phyloP scores from a whole-genome alignment of 768 basidiomycete species.

The Sarcodon aspratus region DNA sequence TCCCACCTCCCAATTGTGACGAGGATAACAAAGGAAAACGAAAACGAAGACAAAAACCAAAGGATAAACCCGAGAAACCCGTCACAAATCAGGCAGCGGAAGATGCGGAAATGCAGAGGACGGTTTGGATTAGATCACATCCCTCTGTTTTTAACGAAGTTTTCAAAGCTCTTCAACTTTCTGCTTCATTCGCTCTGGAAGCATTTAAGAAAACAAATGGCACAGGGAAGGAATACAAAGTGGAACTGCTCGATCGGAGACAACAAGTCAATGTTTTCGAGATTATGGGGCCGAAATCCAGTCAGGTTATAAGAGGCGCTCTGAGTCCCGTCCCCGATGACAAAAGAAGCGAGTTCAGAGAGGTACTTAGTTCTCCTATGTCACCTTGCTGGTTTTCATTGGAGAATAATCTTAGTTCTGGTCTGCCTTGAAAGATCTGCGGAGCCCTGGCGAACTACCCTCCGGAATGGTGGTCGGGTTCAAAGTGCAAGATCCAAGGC shows the following conservation, averaged over 20 bases:
- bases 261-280: conserved; percentile 75
- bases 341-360: conserved; percentile 41
- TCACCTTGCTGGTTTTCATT: not conserved
- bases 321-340: conserved; percentile 38
- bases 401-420: conserved; percentile 42
- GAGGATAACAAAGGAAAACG: not conserved
- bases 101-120: conserved; percentile 19
- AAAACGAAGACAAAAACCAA: conserved; percentile 18
- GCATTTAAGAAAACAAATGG: conserved; percentile 11
- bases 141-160: conserved; percentile 57
- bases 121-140: conserved; percentile 72
- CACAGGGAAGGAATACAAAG: conserved; percentile 17
- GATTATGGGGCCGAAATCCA: conserved; percentile 67
- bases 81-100: conserved; percentile 4
- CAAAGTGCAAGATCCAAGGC: conserved; percentile 74
- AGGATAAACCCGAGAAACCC: conserved; percentile 15
- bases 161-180: conserved; percentile 35
- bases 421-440: conserved; percentile 45
- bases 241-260: conserved; percentile 65
- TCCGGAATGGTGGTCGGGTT: conserved; percentile 71
- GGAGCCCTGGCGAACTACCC: conserved; percentile 56
- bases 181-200: conserved; percentile 40
- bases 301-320: conserved; percentile 40
- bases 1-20: not conserved
- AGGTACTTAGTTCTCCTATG: conserved; percentile 27